Base-by-base conservation (phyloP, 2,329 filamentous ascomycete genomes). In the Sarocladium brachiariae region DNA sequence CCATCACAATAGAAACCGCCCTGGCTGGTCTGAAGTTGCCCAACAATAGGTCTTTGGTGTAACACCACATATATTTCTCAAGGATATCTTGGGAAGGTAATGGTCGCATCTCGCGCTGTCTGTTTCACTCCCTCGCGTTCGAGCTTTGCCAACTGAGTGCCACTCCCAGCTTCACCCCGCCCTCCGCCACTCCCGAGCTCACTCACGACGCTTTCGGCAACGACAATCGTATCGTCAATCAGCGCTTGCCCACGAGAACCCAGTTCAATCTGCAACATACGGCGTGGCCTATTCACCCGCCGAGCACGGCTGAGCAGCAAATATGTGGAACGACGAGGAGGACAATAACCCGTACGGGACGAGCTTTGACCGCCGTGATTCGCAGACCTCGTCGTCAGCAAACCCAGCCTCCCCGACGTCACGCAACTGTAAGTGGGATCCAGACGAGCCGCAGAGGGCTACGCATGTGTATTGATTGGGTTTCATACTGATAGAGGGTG, bases 291-390 rank as follows among this genome's bases (percentile, higher is more conserved):
- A 14, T 23, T 43, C 39, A 10, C 27, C 10, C 21, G 11, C 21
- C n/a, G 6, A 9, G 5, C 21, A 19, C 13, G 39, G 4, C 21
- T 25, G 39, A 43, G 39, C 39, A 25, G 6, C 23, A 25, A 43
- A 43, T 50, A 97, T 97, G 92, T 97, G 92, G 92, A 95, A 96
- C 78, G 91, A 97, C 75, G 92, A 97, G 72, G 65, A 49, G 33
- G 89, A 97, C 65, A 97, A 97, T 72, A 97, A 97, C 67, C 92
- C 92, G 4, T 96, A 97, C 64, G 91, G 90, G 57, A 81, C 76
- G 61, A 92, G 89, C 68, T 96, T 95, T 73, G 88, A 93, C 67
- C 86, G 87, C 61, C 83, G 88, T 61, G 88, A 95, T 68, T 88
- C 87, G 55, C 82, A 86, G 65, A 77, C 82, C 41, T 89, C 85